Percentiles rank a stretch among this genome's conserved stretches.
Evolutionary conservation across 1,284 basidiomycete genomes (phyloP).

Genomic region (Apiotrichum sp.): DNA sequence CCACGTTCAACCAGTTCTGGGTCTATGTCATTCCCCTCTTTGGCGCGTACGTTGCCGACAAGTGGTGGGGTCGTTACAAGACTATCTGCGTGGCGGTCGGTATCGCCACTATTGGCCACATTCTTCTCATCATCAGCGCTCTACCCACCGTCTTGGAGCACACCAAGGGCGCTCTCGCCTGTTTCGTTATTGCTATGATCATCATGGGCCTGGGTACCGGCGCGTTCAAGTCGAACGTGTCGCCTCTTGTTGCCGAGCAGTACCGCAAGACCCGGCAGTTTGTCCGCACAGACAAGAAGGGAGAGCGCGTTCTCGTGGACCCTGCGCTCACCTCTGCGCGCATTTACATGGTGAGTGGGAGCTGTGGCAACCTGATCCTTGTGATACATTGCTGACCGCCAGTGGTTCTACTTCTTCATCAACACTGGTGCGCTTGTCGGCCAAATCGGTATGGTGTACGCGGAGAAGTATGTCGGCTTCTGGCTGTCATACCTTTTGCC

Average conservation of each 20-base stretch:
- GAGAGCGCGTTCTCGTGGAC: conserved; percentile 21
- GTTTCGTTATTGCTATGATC: conserved; percentile 12
- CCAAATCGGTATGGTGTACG: conserved; percentile 23
- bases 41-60: conserved; percentile 17
- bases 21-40: conserved; percentile 21
- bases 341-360: conserved; percentile 17
- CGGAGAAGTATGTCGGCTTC: conserved; percentile 38
- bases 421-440: conserved; percentile 26
- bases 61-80: conserved; percentile 20
- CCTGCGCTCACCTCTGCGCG: conserved; percentile 28
- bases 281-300: conserved; percentile 1
- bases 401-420: conserved; percentile 24
- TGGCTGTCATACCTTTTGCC: conserved; percentile 47
- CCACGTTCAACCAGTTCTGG: conserved; percentile 19
- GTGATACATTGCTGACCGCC: conserved; percentile 23
- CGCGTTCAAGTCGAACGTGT: conserved; percentile 22
- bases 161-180: conserved; percentile 21
- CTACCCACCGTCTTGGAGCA: conserved; percentile 12
- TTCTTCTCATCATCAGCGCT: conserved; percentile 12
- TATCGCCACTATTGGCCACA: conserved; percentile 12
- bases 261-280: conserved; percentile 21
- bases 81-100: conserved; percentile 16
- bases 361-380: not conserved
- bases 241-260: conserved; percentile 24
- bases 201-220: conserved; percentile 17